Evolutionary conservation across 306 rosid species (phyloP).

Genomic region (Gastrolobium villosum): DNA sequence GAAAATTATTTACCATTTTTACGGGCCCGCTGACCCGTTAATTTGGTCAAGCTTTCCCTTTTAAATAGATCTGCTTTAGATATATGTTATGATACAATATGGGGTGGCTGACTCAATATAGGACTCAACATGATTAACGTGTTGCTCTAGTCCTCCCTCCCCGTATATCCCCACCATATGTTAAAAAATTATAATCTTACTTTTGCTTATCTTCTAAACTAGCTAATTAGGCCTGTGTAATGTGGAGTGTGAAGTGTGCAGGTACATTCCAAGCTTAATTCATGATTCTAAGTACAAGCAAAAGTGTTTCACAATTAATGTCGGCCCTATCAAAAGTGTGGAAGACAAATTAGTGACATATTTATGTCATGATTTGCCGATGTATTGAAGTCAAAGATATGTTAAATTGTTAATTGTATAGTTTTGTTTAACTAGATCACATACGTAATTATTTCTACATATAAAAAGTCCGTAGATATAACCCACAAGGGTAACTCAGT

Average conservation of each 20-base stretch:
- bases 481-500: too few species aligned
- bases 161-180: neutral
- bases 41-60: conserved; percentile 40
- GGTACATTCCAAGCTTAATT: neutral
- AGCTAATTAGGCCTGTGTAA: neutral
- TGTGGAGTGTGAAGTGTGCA: neutral
- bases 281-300: neutral
- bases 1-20: neutral
- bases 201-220: neutral
- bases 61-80: conserved; percentile 37
- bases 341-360: conserved; percentile 27
- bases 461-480: neutral
- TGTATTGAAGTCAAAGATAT: neutral
- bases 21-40: conserved; percentile 15
- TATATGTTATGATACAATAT: conserved; percentile 22
- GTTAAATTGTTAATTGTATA: neutral
- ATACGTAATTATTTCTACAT: neutral
- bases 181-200: conserved; percentile 2
- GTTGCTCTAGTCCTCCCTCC: neutral
- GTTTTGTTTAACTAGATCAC: neutral
- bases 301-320: conserved; percentile 1
- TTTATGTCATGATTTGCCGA: conserved; percentile 16
- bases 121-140: conserved; percentile 5
- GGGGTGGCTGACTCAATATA: neutral
- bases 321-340: conserved; percentile 14